Evolutionary conservation across 371 early-diverging fungal species (phyloP), one percentile per base, ranked within the genome.

Genomic region (Entomophthora muscae): DNA sequence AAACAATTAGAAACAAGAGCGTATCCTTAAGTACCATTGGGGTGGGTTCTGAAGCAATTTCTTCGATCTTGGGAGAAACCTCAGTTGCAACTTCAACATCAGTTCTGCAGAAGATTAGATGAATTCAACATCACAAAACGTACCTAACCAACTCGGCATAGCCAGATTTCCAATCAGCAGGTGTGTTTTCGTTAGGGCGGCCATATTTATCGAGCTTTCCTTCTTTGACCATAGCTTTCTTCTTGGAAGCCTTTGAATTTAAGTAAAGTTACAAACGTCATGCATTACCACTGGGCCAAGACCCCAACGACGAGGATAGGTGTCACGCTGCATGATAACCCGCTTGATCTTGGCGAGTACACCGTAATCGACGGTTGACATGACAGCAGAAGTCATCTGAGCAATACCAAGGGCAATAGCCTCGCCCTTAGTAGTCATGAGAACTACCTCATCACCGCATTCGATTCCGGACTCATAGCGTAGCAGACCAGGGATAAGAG

Each of bases 401-500:
- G 99, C 95, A 67, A 91, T 89, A 54, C 85, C 98, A 12, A 99
- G 77, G 33, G 98, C 99, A 68, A 99, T 91, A 32, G 99, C 99
- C 74, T 99, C 99, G 69, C 99, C 99, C 84, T 99, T 99, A 65
- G 99, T 96, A 52, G 99, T 95, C 86, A 99, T 98, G 67, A 99
- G 75, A 24, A 99, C 97, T 65, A 98, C 85, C 73, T 95, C 93
- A 69, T 93, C 93, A 67, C 89, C 81, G 67, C 94, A 73, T 76
- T 98, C 96, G 71, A 99, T 89, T 63, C 90, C 94, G 66, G 87
- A 83, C 74, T 99, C 99, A 73, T 90, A 99, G 64, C 96, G 90
- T 61, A 98, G 80, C 21, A 99, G 83, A 73, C 99, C 99, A 23
- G 96, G 98, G 63, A 97, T 80, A 89, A 97, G 97, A 65, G 99